Evolutionary conservation across 352 stramenopile genomes (phyloP), one percentile per base, ranked within the genome.

Genomic region (Globisporangium apiculatum): DNA sequence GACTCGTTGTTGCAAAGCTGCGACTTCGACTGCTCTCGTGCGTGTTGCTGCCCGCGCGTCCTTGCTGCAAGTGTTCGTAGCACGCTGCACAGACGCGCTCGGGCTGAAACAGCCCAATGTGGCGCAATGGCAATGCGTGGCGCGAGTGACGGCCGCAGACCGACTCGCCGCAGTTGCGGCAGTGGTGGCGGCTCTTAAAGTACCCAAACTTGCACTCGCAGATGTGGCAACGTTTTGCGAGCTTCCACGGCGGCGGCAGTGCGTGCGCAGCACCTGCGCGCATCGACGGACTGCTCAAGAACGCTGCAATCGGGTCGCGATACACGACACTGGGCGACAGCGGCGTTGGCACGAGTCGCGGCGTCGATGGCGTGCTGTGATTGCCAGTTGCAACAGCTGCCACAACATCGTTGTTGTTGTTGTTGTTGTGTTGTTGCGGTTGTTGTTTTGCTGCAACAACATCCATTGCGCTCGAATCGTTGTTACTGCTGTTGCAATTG

Each of bases 141-240:
- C 73, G 72, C 5, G 76, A 90, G 64, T 91, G 86, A 36, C 65
- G 65, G n/a, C 75, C 68, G 60, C 86, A 95, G 3, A 94, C 83
- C 1, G 86, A 88, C 40, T 83, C 67, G 5, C 86, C 86, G 54
- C 86, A 95, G 60, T 83, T 87, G 42, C 86, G 67, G 62, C 86
- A 95, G 58, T 95, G 86, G 62, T 95, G 86, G 31, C 83, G 76
- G 18, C 75, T 75, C 60, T 74, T 72, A 18, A 96, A 79, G 59
- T 94, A 83, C 3, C 76, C 75, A 51, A 96, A 96, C 57, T 82
- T 86, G 15, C 60, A 67, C 10, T 73, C 62, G 67, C 87, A 96
- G 35, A 87, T 60, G 45, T 82, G 57, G 64, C 87, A 96, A 36
- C 60, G 65, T 43, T 72, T 73, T 12, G 60, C 66, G 8, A 87